Conservation (phyloP, 2,329 filamentous ascomycete species). For the Neofusicoccum ribis region DNA sequence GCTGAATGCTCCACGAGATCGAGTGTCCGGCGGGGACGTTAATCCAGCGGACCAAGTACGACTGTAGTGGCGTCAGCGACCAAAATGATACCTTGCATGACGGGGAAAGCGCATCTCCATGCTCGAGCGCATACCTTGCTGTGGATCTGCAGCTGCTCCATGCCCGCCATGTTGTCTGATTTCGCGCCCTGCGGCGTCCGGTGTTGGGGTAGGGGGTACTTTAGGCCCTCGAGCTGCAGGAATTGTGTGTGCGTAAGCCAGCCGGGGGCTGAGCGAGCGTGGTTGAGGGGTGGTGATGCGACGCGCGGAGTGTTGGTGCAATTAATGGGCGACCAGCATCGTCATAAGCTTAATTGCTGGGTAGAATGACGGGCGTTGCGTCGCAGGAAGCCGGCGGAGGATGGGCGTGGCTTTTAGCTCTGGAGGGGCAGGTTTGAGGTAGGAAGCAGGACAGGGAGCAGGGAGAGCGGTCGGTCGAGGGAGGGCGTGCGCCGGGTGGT, state of each 20-base stretch:
- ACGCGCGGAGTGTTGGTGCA: background rate
- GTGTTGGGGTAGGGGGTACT: background rate
- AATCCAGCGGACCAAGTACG: conserved; percentile 97
- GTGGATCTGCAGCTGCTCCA: conserved; percentile 96
- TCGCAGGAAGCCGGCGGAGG: background rate
- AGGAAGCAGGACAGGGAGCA: conserved; percentile 1
- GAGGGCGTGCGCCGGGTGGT: conserved; percentile 4
- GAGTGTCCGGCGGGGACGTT: conserved; percentile 87
- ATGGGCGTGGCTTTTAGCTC: conserved; percentile 2
- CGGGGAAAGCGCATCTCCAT: too few relatives aligned
- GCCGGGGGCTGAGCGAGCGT: background rate
- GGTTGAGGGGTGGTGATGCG: background rate
- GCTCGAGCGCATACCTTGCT: conserved; percentile 71
- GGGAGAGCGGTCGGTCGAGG: background rate
- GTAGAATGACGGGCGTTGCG: background rate
- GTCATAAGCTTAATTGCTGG: conserved; percentile 7
- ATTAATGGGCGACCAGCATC: conserved; percentile 2
- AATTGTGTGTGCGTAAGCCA: background rate
- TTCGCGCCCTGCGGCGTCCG: background rate
- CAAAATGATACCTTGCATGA: background rate
- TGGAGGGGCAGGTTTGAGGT: background rate
- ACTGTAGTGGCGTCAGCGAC: conserved; percentile 54
- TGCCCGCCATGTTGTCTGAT: conserved; percentile 70
- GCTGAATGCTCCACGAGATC: conserved; percentile 96
- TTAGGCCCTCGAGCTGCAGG: background rate